Percentiles rank a stretch among this genome's conserved stretches.
phyloP scores from a whole-genome alignment of 306 rosid species.

The Cercis canadensis region DNA sequence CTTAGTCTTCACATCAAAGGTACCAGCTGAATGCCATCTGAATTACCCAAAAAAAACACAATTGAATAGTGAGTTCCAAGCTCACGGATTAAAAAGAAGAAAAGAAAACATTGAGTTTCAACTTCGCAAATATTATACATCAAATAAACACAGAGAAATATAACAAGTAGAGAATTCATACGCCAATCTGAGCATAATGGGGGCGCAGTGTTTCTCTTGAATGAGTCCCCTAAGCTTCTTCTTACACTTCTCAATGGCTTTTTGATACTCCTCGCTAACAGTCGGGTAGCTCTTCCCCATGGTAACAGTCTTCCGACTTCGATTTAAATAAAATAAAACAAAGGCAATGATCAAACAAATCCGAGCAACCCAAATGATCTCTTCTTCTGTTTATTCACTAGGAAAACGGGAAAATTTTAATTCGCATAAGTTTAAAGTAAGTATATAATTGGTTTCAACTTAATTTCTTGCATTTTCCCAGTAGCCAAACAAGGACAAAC shows the following conservation, averaged over 20 bases:
- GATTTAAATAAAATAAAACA: background rate
- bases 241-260: slow-evolving; percentile 61
- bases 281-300: slow-evolving; percentile 63
- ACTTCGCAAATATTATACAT: background rate
- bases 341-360: background rate
- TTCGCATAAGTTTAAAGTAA: background rate
- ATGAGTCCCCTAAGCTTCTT: slow-evolving; percentile 66
- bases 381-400: background rate
- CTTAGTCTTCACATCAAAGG: slow-evolving; percentile 55
- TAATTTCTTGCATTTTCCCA: background rate
- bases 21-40: slow-evolving; percentile 79
- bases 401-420: background rate
- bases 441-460: background rate
- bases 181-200: slow-evolving; percentile 70
- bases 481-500: background rate
- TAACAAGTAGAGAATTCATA: slow-evolving; percentile 15
- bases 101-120: background rate
- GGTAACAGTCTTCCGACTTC: background rate
- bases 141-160: background rate
- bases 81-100: too few species aligned
- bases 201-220: slow-evolving; percentile 68
- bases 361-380: background rate
- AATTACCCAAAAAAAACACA: slow-evolving; percentile 7
- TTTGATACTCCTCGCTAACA: slow-evolving; percentile 57
- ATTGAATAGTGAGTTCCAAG: background rate